Evolutionary conservation across 2,329 filamentous ascomycete species (phyloP).

Genomic region (Ophiostoma perfectum): DNA sequence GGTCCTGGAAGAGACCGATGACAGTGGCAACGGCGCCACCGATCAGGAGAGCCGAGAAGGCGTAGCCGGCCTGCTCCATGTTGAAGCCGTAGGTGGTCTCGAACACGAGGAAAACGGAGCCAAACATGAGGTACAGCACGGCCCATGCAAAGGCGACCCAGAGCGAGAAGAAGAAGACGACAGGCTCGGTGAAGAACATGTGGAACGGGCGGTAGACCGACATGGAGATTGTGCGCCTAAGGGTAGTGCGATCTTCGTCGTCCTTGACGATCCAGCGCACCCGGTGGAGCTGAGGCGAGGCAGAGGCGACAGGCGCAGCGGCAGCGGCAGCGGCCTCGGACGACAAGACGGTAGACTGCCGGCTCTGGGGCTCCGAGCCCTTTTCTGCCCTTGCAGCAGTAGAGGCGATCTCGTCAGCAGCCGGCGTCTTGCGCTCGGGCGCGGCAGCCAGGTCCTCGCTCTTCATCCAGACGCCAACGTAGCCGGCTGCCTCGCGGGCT

Average conservation of each 20-base stretch:
- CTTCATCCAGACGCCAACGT: constrained; percentile 43
- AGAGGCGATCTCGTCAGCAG: neutral
- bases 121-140: constrained; percentile 78
- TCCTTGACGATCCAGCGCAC: constrained; percentile 75
- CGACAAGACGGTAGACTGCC: neutral
- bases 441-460: neutral
- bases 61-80: constrained; percentile 59
- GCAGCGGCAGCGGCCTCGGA: constrained; percentile 17
- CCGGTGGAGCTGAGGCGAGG: constrained; percentile 39
- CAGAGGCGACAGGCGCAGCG: too few species aligned
- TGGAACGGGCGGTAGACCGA: constrained; percentile 75
- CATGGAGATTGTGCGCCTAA: constrained; percentile 64
- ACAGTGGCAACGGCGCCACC: constrained; percentile 61
- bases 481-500: constrained; percentile 59
- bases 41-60: constrained; percentile 68
- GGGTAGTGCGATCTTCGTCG: constrained; percentile 67
- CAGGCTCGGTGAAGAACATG: constrained; percentile 67
- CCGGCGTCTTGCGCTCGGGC: constrained; percentile 20
- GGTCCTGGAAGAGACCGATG: constrained; percentile 67
- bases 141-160: constrained; percentile 92
- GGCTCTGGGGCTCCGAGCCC: neutral
- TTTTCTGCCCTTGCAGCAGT: neutral
- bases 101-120: constrained; percentile 75
- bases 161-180: constrained; percentile 79
- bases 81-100: constrained; percentile 60